phyloP scores from a whole-genome alignment of 371 early-diverging fungal genomes.

The Lichtheimia ramosa region DNA sequence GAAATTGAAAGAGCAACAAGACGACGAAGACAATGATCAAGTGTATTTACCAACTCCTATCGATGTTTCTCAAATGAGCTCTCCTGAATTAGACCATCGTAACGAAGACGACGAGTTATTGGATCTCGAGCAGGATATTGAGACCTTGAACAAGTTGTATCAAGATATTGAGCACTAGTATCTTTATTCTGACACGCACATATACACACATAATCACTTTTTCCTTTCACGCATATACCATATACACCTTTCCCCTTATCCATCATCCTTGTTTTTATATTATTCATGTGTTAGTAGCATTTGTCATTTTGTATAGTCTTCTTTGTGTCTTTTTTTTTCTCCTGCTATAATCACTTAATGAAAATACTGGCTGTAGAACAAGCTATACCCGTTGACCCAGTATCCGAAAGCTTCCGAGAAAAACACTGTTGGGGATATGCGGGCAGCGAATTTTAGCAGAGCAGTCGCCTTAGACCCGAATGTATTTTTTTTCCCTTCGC shows the following conservation, averaged over 20 bases:
- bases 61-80: constrained; percentile 18
- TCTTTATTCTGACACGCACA: not conserved
- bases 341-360: too few relatives aligned
- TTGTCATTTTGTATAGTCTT: not conserved
- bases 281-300: too few relatives aligned
- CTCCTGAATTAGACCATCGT: constrained; percentile 8
- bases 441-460: constrained; percentile 5
- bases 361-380: too few relatives aligned
- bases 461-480: constrained; percentile 7
- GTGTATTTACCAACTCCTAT: constrained; percentile 12
- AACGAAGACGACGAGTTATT: constrained; percentile 17
- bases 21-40: constrained; percentile 1
- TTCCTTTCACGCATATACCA: too few relatives aligned
- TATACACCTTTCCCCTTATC: not conserved
- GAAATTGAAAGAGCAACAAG: not conserved
- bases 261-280: not conserved
- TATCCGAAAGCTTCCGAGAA: constrained; percentile 17
- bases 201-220: not conserved
- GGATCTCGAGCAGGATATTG: constrained; percentile 17
- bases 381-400: not conserved
- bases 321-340: not conserved
- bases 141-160: constrained; percentile 10
- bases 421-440: constrained; percentile 5
- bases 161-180: not conserved
- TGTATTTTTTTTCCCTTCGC: constrained; percentile 22